These are phyloP conservation scores for Colletotrichum filicis DNA, from an alignment of 2,329 filamentous ascomycete species.

Conservation along the genomic window DNA sequence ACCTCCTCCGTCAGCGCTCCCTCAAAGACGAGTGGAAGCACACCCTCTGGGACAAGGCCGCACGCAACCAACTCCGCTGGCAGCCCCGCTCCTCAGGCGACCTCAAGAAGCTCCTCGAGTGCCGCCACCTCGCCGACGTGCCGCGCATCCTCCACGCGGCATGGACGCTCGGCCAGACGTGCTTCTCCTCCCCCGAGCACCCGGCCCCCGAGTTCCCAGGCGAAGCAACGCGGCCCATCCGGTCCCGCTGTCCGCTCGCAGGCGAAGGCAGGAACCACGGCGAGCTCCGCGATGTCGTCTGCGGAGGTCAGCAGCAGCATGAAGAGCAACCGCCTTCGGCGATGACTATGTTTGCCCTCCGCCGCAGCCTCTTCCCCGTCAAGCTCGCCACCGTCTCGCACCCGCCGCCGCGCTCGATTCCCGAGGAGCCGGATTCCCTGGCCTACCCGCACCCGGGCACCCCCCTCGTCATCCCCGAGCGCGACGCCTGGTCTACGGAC, in stretches of 20 bases:
- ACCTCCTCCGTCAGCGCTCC: conserved; percentile 54
- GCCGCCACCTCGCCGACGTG: conserved; percentile 53
- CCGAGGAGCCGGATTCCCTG: conserved; percentile 24
- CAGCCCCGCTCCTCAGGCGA: conserved; percentile 54
- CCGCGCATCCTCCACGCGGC: conserved; percentile 55
- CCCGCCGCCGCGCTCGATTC: conserved; percentile 19
- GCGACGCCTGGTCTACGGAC: conserved; percentile 25
- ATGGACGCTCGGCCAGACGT: conserved; percentile 55
- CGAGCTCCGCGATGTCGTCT: not conserved
- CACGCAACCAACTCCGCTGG: conserved; percentile 53
- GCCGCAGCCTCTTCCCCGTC: conserved; percentile 16
- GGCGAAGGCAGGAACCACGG: not conserved
- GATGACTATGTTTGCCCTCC: conserved; percentile 23
- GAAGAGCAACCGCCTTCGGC: conserved; percentile 6
- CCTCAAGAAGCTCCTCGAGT: conserved; percentile 56
- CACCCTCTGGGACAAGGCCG: conserved; percentile 57
- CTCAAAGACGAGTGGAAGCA: conserved; percentile 58
- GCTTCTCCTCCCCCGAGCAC: conserved; percentile 45
- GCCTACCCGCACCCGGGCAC: conserved; percentile 30
- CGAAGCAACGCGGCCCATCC: conserved; percentile 35
- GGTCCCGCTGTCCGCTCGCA: conserved; percentile 33
- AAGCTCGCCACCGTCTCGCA: conserved; percentile 27
- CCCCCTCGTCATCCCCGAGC: conserved; percentile 25
- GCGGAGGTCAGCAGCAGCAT: not conserved
- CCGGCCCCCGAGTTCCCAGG: conserved; percentile 32